These are phyloP conservation scores for Fusarium sambucinum DNA, from an alignment of 2,329 filamentous ascomycete genomes.

Conservation along the genomic window DNA sequence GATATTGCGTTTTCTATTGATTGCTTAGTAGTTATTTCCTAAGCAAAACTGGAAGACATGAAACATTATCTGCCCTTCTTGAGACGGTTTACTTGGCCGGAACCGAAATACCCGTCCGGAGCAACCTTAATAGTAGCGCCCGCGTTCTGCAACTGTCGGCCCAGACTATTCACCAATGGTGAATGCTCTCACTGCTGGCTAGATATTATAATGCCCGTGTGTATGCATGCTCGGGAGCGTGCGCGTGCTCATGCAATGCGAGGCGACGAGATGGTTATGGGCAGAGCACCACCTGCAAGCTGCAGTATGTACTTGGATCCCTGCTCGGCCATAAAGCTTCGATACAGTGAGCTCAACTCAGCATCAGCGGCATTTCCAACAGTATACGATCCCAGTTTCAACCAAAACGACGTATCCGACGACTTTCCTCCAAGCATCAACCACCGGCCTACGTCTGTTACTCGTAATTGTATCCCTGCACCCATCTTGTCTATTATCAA, in stretches of 20 bases:
- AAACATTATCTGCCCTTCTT: background rate
- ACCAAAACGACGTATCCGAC: background rate
- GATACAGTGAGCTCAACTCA: slow-evolving; percentile 20
- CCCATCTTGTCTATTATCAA: slow-evolving; percentile 3
- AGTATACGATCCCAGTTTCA: slow-evolving; percentile 13
- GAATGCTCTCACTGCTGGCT: slow-evolving; percentile 14
- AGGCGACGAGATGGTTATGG: slow-evolving; percentile 28
- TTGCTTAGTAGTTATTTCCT: slow-evolving; percentile 1
- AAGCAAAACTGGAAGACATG: background rate
- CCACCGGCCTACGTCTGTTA: background rate
- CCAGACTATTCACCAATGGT: slow-evolving; percentile 38
- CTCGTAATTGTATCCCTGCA: slow-evolving; percentile 1
- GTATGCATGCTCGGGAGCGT: slow-evolving; percentile 8
- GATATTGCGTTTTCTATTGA: background rate
- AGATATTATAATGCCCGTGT: slow-evolving; percentile 6
- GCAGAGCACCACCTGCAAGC: slow-evolving; percentile 22
- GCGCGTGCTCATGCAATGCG: slow-evolving; percentile 24
- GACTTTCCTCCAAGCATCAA: slow-evolving; percentile 9
- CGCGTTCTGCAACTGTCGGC: slow-evolving; percentile 43
- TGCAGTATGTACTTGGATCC: slow-evolving; percentile 27
- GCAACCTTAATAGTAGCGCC: slow-evolving; percentile 33
- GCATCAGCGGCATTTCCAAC: slow-evolving; percentile 18
- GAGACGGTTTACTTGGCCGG: slow-evolving; percentile 8
- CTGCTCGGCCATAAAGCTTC: slow-evolving; percentile 36
- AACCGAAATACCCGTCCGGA: slow-evolving; percentile 21